phyloP scores from a whole-genome alignment of 495 filamentous ascomycete species.

The Penicillium pancosmium region DNA sequence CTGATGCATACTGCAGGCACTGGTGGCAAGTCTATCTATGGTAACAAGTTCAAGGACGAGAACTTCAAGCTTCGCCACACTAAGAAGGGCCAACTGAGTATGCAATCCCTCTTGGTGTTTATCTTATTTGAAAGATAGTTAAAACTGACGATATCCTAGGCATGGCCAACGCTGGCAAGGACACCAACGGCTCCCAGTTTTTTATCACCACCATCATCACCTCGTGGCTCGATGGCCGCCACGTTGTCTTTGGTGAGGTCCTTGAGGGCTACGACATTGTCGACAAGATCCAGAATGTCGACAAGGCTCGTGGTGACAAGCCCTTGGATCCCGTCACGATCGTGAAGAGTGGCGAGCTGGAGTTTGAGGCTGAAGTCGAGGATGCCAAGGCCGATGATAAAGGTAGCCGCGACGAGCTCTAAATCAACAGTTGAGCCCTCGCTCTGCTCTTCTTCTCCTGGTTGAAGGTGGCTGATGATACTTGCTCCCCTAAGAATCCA shows the following conservation, averaged over 20 bases:
- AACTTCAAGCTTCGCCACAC: conserved; percentile 98
- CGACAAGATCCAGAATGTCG: conserved; percentile 79
- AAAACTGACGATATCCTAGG: conserved; percentile 45
- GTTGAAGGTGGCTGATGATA: conserved; percentile 42
- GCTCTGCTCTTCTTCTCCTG: conserved; percentile 28
- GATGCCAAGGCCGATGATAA: conserved; percentile 51
- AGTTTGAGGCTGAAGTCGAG: conserved; percentile 59
- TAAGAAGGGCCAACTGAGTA: conserved; percentile 66
- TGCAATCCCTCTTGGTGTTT: background rate
- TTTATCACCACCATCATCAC: conserved; percentile 91
- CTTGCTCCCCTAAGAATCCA: conserved; percentile 30
- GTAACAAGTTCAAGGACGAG: conserved; percentile 93
- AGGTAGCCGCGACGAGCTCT: conserved; percentile 99
- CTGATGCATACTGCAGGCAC: conserved; percentile 55
- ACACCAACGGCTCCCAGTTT: conserved; percentile 99
- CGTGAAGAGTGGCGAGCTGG: conserved; percentile 89
- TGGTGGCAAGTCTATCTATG: conserved; percentile 97
- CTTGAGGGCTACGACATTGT: conserved; percentile 91
- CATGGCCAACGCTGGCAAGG: conserved; percentile 97
- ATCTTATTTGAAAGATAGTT: conserved; percentile 36
- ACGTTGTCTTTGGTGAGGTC: conserved; percentile 92
- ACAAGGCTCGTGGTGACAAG: conserved; percentile 72
- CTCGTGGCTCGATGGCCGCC: conserved; percentile 85
- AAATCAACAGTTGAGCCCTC: conserved; percentile 44
- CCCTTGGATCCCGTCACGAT: conserved; percentile 81